Percentiles rank a stretch among this genome's conserved stretches.
Conservation (phyloP, 2,329 filamentous ascomycete species). For the Talaromyces sp. region DNA sequence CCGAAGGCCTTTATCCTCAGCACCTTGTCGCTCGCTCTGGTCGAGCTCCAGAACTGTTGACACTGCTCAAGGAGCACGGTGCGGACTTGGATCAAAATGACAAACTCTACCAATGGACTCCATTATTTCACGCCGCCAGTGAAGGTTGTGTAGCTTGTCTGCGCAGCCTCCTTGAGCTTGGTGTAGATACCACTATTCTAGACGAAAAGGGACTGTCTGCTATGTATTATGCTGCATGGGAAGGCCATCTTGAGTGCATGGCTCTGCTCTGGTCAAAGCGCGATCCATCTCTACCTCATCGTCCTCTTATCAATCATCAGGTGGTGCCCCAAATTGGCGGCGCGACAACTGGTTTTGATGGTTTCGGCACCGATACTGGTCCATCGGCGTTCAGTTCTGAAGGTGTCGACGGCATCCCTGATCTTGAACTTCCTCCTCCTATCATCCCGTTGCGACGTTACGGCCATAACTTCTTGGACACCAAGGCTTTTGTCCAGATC, state of each 20-base stretch:
- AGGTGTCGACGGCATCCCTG: constrained; percentile 81
- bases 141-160: constrained; percentile 91
- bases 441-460: constrained; percentile 94
- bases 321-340: constrained; percentile 20
- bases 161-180: constrained; percentile 70
- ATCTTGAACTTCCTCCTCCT: constrained; percentile 85
- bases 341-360: constrained; percentile 22
- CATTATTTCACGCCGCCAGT: constrained; percentile 90
- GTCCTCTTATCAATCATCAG: constrained; percentile 31
- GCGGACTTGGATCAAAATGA: constrained; percentile 89
- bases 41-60: constrained; percentile 70
- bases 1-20: constrained; percentile 94
- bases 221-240: constrained; percentile 98
- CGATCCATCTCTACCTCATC: constrained; percentile 21
- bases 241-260: constrained; percentile 94
- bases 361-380: constrained; percentile 29
- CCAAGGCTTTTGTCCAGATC: constrained; percentile 92
- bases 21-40: constrained; percentile 90
- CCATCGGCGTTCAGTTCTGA: constrained; percentile 26
- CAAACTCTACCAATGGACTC: constrained; percentile 96
- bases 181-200: constrained; percentile 69
- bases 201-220: constrained; percentile 92
- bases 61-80: constrained; percentile 76
- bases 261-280: constrained; percentile 60
- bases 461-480: constrained; percentile 97